phyloP scores from a whole-genome alignment of 2,329 filamentous ascomycete species.

The Ceratocystiopsis minuta region DNA sequence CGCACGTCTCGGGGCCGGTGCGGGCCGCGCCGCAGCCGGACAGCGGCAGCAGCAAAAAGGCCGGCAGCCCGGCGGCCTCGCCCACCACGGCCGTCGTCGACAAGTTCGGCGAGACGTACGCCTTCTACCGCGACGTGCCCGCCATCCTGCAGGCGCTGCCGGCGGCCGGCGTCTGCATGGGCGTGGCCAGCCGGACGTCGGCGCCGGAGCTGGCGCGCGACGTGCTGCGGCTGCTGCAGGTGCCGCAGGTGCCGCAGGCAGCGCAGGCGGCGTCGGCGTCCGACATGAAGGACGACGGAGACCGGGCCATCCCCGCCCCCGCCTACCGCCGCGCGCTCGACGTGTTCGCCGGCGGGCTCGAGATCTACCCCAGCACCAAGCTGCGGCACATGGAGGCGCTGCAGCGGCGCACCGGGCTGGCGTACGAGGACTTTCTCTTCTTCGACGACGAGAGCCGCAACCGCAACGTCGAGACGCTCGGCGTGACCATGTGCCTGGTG shows the following conservation, averaged over 20 bases:
- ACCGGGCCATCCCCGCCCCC: conserved; percentile 1
- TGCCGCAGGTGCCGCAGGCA: conserved; percentile 18
- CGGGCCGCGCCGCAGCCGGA: not conserved
- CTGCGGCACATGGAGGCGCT: conserved; percentile 67
- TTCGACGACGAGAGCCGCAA: conserved; percentile 89
- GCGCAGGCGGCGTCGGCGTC: conserved; percentile 2
- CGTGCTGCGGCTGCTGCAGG: conserved; percentile 57
- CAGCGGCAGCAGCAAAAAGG: conserved; percentile 18
- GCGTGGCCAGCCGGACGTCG: conserved; percentile 62
- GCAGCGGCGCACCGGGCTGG: conserved; percentile 49
- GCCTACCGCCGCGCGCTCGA: conserved; percentile 27
- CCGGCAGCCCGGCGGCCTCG: not conserved
- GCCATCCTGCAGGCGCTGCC: conserved; percentile 44
- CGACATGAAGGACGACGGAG: no score
- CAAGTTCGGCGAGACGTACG: conserved; percentile 44
- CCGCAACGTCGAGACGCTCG: conserved; percentile 58
- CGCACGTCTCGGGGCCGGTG: conserved; percentile 57
- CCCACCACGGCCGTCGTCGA: conserved; percentile 27
- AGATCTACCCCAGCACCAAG: conserved; percentile 65
- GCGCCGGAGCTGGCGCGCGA: conserved; percentile 66
- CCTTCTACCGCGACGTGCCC: conserved; percentile 55
- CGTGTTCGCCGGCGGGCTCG: conserved; percentile 40
- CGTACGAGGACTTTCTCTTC: conserved; percentile 77
- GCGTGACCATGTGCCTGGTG: conserved; percentile 72
- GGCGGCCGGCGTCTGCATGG: conserved; percentile 34